Percentiles rank a stretch among this genome's conserved stretches.
Evolutionary conservation across 1,284 basidiomycete species (phyloP).

Genomic region (Leccinum variabile): DNA sequence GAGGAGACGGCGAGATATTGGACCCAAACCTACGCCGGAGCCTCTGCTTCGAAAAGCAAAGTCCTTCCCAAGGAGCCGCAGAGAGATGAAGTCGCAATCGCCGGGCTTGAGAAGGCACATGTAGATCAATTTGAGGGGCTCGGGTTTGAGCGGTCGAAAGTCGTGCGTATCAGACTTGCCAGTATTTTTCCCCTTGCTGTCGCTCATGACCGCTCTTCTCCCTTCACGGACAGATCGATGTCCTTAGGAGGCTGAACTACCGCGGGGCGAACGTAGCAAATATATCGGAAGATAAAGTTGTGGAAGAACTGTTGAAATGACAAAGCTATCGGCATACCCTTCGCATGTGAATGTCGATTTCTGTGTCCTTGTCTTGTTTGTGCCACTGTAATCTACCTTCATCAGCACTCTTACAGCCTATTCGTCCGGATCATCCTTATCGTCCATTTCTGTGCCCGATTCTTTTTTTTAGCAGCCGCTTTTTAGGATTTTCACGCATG

Average conservation of each 20-base stretch:
- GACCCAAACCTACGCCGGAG: constrained; percentile 88
- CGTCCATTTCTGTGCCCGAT: constrained; percentile 10
- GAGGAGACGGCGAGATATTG: constrained; percentile 94
- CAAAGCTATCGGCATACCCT: constrained; percentile 28
- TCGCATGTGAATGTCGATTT: constrained; percentile 23
- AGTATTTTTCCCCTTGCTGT: neutral
- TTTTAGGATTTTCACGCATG: constrained; percentile 8
- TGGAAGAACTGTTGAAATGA: constrained; percentile 58
- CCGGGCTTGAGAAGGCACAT: constrained; percentile 70
- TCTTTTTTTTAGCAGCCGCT: constrained; percentile 3
- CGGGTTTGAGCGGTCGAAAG: constrained; percentile 74
- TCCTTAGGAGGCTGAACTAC: constrained; percentile 88
- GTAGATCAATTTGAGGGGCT: constrained; percentile 73
- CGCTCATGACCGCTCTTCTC: constrained; percentile 5
- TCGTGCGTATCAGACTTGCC: constrained; percentile 52
- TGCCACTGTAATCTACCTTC: constrained; percentile 32
- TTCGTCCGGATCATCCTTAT: constrained; percentile 19
- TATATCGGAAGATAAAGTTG: constrained; percentile 59
- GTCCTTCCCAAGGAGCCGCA: constrained; percentile 30
- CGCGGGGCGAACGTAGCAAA: constrained; percentile 69
- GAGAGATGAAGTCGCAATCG: constrained; percentile 70
- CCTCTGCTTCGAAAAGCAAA: constrained; percentile 51
- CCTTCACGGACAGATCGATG: constrained; percentile 66
- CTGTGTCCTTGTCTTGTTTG: constrained; percentile 29
- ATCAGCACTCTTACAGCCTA: constrained; percentile 14